Evolutionary conservation across 768 basidiomycete species (phyloP), one percentile per base, ranked within the genome.

Genomic region (Leccinum rimulosum): DNA sequence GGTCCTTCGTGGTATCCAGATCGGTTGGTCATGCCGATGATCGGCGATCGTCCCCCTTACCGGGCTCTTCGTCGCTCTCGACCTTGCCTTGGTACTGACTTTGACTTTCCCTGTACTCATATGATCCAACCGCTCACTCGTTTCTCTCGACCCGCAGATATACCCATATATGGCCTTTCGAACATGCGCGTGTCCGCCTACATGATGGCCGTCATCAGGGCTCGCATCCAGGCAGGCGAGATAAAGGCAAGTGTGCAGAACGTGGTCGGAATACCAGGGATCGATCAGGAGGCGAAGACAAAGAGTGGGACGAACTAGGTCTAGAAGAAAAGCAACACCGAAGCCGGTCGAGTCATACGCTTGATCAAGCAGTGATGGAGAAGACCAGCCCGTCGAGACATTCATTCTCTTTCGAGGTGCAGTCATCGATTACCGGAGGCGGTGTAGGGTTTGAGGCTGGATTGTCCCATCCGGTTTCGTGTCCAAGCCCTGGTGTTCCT

Each of bases 101-200:
- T 19, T 50, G n/a, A 7, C 15, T 43, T 25, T 33, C 6, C 4
- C 38, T 35, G 11, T 22, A 3, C 14, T 45, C n/a, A 0, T 50
- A 40, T 9, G 38, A 57, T 60, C 6, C 10, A 35, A 27, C 3
- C 27, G 27, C 62, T 69, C 48, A 64, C 56, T 15, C 22, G 4
- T 54, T 36, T 52, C 53, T 28, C 28, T 45, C 28, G 27, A 28
- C 43, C 31, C 28, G 17, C 62, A 94, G 93, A 61, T 98, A 97
- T 76, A 88, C 89, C 59, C 90, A 98, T 70, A 97, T 98, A 58
- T 98, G 95, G 93, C 96, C 96, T 0, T 98, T 95, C 63, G 95
- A 96, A 69, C 93, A 95, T 68, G 89, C 95, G 22, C 87, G 96
- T 40, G 95, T 98, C 4, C 82, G 88, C 50, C 77, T 98, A 9